A percentile compares a stretch with the other conserved stretches of the same genome.
Conservation (phyloP, 2,329 filamentous ascomycete species). For the Bipolaris sorokiniana region DNA sequence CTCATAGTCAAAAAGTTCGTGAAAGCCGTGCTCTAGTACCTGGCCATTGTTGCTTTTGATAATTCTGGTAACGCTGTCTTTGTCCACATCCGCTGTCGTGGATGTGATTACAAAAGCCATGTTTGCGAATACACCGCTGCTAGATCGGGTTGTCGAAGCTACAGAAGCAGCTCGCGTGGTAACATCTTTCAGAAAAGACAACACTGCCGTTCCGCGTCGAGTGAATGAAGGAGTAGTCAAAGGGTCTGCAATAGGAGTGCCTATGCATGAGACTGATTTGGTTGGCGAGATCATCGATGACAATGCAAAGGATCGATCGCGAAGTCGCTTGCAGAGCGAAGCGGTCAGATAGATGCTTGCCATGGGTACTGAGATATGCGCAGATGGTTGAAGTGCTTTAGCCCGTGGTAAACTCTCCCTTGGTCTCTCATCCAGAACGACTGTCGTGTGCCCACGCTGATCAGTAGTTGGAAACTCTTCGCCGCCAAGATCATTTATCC, state of each 20-base stretch:
- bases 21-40: slow-evolving; percentile 77
- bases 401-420: slow-evolving; percentile 46
- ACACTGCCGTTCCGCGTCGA: slow-evolving; percentile 47
- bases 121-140: slow-evolving; percentile 67
- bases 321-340: slow-evolving; percentile 52
- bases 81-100: slow-evolving; percentile 59
- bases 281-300: slow-evolving; percentile 24
- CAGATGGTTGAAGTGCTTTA: slow-evolving; percentile 18
- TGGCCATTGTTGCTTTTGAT: slow-evolving; percentile 75
- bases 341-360: slow-evolving; percentile 53
- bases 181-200: slow-evolving; percentile 36
- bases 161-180: slow-evolving; percentile 38
- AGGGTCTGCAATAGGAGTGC: slow-evolving; percentile 42
- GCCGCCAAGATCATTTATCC: slow-evolving; percentile 27
- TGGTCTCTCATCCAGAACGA: slow-evolving; percentile 51
- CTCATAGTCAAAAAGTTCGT: slow-evolving; percentile 72
- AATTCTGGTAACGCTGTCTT: slow-evolving; percentile 63
- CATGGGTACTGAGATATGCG: slow-evolving; percentile 50
- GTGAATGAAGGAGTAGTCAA: slow-evolving; percentile 58
- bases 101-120: slow-evolving; percentile 92
- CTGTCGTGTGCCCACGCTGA: slow-evolving; percentile 49
- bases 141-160: slow-evolving; percentile 33
- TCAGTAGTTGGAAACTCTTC: slow-evolving; percentile 50
- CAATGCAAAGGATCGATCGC: slow-evolving; percentile 47
- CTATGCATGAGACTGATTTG: slow-evolving; percentile 28